phyloP scores from a whole-genome alignment of 2,329 filamentous ascomycete genomes.

The Hysterium pulicare region DNA sequence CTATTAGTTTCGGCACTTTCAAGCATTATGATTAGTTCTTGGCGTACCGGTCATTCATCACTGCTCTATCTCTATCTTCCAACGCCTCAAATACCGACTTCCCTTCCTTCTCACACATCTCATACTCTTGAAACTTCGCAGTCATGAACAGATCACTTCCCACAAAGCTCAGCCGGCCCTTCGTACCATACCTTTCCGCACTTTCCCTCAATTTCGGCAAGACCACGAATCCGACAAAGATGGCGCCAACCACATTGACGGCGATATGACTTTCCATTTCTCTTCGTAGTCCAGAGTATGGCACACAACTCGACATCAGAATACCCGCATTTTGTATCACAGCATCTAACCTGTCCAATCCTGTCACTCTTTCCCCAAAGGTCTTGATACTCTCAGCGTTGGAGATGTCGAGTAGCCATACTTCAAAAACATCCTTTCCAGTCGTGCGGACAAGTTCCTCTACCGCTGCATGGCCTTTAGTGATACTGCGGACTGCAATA shows the following conservation, averaged over 20 bases:
- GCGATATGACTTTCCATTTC: conserved; percentile 16
- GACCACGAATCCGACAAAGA: conserved; percentile 19
- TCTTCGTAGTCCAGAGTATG: conserved; percentile 5
- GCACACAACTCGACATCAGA: conserved; percentile 5
- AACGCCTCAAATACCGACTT: conserved; percentile 21
- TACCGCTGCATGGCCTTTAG: conserved; percentile 41
- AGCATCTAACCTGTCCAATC: conserved; percentile 30
- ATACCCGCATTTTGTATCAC: conserved; percentile 41
- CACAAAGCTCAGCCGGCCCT: conserved; percentile 24
- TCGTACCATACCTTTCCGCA: conserved; percentile 10
- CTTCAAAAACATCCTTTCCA: conserved; percentile 31
- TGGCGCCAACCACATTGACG: conserved; percentile 21
- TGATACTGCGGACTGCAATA: conserved; percentile 36
- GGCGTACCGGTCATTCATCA: conserved; percentile 16
- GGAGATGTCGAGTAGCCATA: conserved; percentile 41
- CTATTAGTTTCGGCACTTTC: too few relatives aligned
- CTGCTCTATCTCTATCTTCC: conserved; percentile 8
- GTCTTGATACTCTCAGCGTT: conserved; percentile 30
- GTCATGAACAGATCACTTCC: conserved; percentile 24
- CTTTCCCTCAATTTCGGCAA: conserved; percentile 27
- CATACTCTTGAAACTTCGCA: conserved; percentile 17
- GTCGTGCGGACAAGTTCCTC: conserved; percentile 30
- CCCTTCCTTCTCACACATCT: conserved; percentile 2
- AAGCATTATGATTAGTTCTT: neutral
- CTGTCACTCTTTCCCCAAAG: conserved; percentile 24